Base-by-base conservation (phyloP, 805 yeast species). In the fission yeast (Schizosaccharomyces pombe) region DNA sequence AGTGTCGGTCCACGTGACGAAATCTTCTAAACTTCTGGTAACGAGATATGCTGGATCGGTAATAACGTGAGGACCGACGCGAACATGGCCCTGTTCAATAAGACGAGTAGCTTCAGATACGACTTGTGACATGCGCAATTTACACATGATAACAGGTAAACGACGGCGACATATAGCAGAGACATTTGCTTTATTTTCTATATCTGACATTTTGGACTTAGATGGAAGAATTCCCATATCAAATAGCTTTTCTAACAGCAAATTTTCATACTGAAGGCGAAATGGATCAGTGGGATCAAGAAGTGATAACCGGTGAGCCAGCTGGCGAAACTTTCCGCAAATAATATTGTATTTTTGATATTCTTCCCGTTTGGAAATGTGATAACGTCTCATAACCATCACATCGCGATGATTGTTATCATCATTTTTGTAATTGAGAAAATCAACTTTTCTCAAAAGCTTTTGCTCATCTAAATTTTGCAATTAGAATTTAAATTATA, bases 1-100 rank as follows among this genome's bases (percentile, higher is more conserved):
- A 47, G 80, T 75, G 63, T 91, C 96, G n/a, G 84, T 91, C 99
- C 99, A 91, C 2, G 98, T 91, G 61, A 91, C 73, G 66, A 85
- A 91, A 66, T 91, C 99, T 65, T 91, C 99, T 82, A 91, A 74
- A 61, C 78, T 85, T 64, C 95, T 56, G 1, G 96, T 89, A 4
- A 91, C 91, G 61, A 93, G 71, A 65, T 80, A 89, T 0, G 97
- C 95, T 2, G 97, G 93, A 66, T 91, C 98, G 0, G 95, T 87
- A 47, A 93, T 80, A 29, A 93, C 81, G 64, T 85, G 82, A 11
- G 97, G 97, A 0, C 99, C 99, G 5, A 91, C 94, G 60, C 98
- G 75, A 2, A 91, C 94, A 63, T 91, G 97, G 1, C 99, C 99
- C 66, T 91, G 97, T 64, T 91, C 96, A 12, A 93, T 75, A 64